Evolutionary conservation across 2,329 filamentous ascomycete species (phyloP), one percentile per base, ranked within the genome.

Genomic region (Aspergillus sp.): DNA sequence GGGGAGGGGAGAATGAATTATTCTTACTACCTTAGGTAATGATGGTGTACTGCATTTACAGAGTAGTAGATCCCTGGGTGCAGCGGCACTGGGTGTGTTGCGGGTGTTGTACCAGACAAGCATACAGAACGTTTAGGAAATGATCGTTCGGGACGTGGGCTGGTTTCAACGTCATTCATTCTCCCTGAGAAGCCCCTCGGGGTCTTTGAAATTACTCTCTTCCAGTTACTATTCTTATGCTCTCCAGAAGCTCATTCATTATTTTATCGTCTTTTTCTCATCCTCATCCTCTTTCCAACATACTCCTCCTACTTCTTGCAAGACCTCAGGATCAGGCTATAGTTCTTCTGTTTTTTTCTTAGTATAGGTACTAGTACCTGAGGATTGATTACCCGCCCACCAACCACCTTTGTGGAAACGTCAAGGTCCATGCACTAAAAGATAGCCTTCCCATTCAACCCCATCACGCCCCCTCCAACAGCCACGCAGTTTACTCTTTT

Each of bases 401-500:
- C 13, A 31, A 14, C 23, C 47, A 32, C 32, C 31, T 36, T 25
- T 32, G 41, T 16, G 13, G 19, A 16, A 44, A 43, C 14, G 41
- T 38, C 47, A 38, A 43, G 43, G 43, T 52, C 55, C 25, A 50
- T 41, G 56, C 52, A 48, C 49, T 49, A 52, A 49, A 41, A 45
- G 49, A 56, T 54, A 58, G 56, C 50, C 49, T 54, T 56, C 45
- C 47, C 54, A 53, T 45, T 51, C 43, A 47, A 25, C 53, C 53
- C 54, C 54, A 55, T 36, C 32, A 16, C 32, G 47, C 41, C 44
- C 55, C 49, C 45, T 53, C 51, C 45, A 29, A 44, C 54, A 55
- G 54, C 57, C 52, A 61, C 55, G 49, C 46, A 54, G 50, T 57
- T 48, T 10, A 51, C 53, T 48, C 56, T 55, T 56, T 49, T 56